These are phyloP conservation scores for Aspergillus cejpii DNA, from an alignment of 2,329 filamentous ascomycete species.

Conservation along the genomic window DNA sequence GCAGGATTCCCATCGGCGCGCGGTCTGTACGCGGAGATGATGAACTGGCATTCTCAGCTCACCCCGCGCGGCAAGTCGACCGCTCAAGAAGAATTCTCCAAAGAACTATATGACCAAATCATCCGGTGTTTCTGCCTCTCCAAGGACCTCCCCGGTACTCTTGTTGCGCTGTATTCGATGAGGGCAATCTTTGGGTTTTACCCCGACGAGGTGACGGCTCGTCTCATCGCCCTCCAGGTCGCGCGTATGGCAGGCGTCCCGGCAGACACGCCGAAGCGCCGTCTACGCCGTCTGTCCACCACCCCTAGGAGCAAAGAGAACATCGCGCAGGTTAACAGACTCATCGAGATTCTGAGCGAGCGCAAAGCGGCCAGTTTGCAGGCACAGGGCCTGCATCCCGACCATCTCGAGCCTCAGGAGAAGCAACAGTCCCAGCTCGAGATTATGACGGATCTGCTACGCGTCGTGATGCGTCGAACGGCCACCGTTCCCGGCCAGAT, in stretches of 20 bases:
- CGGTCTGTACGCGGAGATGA: slow-evolving; percentile 45
- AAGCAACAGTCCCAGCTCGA: slow-evolving; percentile 39
- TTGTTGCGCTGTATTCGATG: slow-evolving; percentile 46
- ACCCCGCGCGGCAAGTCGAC: slow-evolving; percentile 24
- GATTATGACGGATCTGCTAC: slow-evolving; percentile 37
- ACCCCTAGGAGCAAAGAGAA: slow-evolving; percentile 42
- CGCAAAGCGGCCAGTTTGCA: slow-evolving; percentile 30
- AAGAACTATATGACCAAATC: slow-evolving; percentile 48
- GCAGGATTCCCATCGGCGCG: slow-evolving; percentile 42
- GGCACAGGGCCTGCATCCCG: slow-evolving; percentile 28
- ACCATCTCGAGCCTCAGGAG: slow-evolving; percentile 34
- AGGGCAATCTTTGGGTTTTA: slow-evolving; percentile 40
- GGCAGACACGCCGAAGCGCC: slow-evolving; percentile 28
- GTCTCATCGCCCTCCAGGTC: slow-evolving; percentile 46
- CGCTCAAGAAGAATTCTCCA: slow-evolving; percentile 38
- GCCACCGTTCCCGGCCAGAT: slow-evolving; percentile 23
- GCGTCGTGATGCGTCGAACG: slow-evolving; percentile 36
- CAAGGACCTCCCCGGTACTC: slow-evolving; percentile 44
- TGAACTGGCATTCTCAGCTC: slow-evolving; percentile 39
- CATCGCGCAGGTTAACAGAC: slow-evolving; percentile 39
- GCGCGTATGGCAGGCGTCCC: slow-evolving; percentile 40
- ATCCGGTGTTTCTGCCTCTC: slow-evolving; percentile 47
- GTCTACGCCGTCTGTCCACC: slow-evolving; percentile 37
- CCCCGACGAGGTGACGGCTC: slow-evolving; percentile 44
- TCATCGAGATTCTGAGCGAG: slow-evolving; percentile 41